Evolutionary conservation across 2,329 filamentous ascomycete genomes (phyloP).

Genomic region (Taxawa tesnikishii): DNA sequence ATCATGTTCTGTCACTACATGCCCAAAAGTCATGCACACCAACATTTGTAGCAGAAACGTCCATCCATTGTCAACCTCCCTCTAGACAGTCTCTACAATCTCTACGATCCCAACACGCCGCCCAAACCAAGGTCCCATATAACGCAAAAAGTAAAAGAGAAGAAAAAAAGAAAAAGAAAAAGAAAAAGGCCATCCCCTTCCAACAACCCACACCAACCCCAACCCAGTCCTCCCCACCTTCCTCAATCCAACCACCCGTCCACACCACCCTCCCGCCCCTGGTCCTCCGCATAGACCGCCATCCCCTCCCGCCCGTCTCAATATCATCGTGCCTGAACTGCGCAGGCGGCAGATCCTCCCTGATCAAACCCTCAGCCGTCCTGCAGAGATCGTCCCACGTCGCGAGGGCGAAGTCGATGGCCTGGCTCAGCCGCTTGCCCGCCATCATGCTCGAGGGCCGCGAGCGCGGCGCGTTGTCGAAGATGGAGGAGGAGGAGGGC

Average conservation of each 20-base stretch:
- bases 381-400: conserved; percentile 2
- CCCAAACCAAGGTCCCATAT: too few species aligned
- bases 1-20: too few species aligned
- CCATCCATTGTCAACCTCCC: too few species aligned
- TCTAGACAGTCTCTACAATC: too few species aligned
- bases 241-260: neutral
- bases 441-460: neutral
- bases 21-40: too few species aligned
- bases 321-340: neutral
- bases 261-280: neutral
- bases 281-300: neutral
- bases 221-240: neutral
- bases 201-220: neutral
- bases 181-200: neutral
- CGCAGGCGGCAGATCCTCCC: neutral
- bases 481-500: neutral
- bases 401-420: conserved; percentile 4
- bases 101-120: too few species aligned
- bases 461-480: neutral
- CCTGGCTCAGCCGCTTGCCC: conserved; percentile 2
- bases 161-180: too few species aligned
- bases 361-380: conserved; percentile 3
- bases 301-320: neutral
- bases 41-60: too few species aligned
- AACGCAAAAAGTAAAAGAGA: too few species aligned